Evolutionary conservation across 2,329 filamentous ascomycete genomes (phyloP).

Genomic region (Verticillium nonalfalfae): DNA sequence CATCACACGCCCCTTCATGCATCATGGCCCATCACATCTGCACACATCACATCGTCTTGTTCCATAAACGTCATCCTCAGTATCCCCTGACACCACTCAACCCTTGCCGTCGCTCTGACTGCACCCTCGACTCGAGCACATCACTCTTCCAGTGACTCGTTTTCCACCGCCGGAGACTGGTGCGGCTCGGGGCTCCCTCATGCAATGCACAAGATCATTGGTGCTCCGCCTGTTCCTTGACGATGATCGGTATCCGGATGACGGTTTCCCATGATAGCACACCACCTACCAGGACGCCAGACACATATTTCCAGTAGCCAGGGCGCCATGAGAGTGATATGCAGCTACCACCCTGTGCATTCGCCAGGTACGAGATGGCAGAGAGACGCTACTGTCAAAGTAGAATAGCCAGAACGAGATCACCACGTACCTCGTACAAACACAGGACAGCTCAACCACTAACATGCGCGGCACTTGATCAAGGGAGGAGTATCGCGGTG

Average conservation of each 20-base stretch:
- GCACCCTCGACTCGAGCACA: neutral
- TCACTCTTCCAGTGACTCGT: neutral
- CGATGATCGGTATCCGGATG: too few relatives aligned
- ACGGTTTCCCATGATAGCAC: too few relatives aligned
- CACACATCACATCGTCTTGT: too few relatives aligned
- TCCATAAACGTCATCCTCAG: too few relatives aligned
- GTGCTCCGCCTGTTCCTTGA: neutral
- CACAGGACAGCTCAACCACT: neutral
- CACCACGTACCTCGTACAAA: neutral
- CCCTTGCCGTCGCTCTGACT: neutral
- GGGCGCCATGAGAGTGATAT: neutral
- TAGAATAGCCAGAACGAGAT: neutral
- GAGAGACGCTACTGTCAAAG: neutral
- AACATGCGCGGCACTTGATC: neutral
- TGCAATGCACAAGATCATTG: neutral
- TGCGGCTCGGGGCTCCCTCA: neutral
- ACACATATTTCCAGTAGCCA: neutral
- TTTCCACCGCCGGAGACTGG: neutral
- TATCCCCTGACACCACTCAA: too few relatives aligned
- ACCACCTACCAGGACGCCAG: neutral
- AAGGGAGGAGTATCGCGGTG: neutral
- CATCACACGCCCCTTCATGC: too few relatives aligned
- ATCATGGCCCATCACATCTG: too few relatives aligned
- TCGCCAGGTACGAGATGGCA: neutral
- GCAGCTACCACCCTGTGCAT: neutral